These are phyloP conservation scores for Ceratocystis ficicola DNA, from an alignment of 2,329 filamentous ascomycete species.

Conservation along the genomic window DNA sequence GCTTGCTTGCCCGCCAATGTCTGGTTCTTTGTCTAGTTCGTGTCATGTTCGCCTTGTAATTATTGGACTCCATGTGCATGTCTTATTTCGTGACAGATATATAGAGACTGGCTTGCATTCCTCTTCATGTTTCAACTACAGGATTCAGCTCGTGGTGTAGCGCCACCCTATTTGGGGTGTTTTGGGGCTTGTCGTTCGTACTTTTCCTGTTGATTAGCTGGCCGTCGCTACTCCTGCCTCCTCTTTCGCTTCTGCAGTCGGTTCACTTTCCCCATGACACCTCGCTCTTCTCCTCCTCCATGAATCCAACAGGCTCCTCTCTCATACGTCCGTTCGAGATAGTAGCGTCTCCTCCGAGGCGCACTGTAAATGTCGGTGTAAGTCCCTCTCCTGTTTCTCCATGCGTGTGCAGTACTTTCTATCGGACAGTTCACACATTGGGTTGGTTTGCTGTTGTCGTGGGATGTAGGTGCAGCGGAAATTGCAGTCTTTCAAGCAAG, in stretches of 20 bases:
- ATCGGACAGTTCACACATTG: too few relatives aligned
- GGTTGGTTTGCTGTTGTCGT: too few relatives aligned
- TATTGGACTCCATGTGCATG: not conserved
- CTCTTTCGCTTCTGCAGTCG: not conserved
- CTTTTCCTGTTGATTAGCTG: not conserved
- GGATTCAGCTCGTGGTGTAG: too few relatives aligned
- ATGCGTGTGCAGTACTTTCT: too few relatives aligned
- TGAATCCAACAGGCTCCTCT: not conserved
- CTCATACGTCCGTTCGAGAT: too few relatives aligned
- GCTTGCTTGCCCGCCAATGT: not conserved
- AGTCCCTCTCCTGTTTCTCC: too few relatives aligned
- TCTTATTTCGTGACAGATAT: slow-evolving; percentile 1
- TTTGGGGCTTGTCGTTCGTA: not conserved
- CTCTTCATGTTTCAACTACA: too few relatives aligned
- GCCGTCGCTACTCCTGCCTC: not conserved
- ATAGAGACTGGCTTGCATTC: not conserved
- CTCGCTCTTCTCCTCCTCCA: not conserved
- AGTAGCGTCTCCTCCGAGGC: too few relatives aligned
- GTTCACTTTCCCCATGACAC: not conserved
- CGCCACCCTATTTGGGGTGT: not conserved
- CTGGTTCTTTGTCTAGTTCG: not conserved
- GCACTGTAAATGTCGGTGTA: too few relatives aligned
- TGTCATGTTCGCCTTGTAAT: not conserved
- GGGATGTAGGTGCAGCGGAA: not conserved
- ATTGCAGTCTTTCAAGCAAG: not conserved